Percentiles rank a stretch among this genome's conserved stretches.
Conservation (phyloP, 208 protist species). For the Acanthamoeba royreba region DNA sequence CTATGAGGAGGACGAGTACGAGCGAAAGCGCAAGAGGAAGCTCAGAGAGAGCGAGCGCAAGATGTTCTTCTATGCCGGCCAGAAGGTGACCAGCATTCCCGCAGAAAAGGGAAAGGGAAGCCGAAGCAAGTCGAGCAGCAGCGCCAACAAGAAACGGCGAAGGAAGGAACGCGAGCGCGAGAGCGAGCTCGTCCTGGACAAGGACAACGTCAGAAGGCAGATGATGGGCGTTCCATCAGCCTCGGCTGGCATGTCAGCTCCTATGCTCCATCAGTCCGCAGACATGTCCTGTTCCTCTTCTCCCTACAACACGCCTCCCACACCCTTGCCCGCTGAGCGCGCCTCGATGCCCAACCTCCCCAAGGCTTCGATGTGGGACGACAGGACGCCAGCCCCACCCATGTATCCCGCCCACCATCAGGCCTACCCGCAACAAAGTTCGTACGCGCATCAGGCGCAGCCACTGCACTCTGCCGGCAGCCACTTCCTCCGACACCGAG, state of each 20-base stretch:
- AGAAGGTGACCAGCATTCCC: background rate
- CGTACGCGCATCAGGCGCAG: background rate
- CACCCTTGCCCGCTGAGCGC: background rate
- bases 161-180: background rate
- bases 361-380: background rate
- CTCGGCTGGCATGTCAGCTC: background rate
- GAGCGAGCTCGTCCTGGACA: background rate
- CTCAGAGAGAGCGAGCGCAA: background rate
- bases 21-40: slow-evolving; percentile 8
- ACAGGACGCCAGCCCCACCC: background rate
- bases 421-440: background rate
- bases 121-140: background rate
- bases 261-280: background rate
- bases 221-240: background rate
- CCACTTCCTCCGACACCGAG: background rate
- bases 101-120: background rate
- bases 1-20: slow-evolving; percentile 12
- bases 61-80: slow-evolving; percentile 14
- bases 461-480: background rate
- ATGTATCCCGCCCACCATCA: background rate
- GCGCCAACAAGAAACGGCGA: background rate
- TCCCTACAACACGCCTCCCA: background rate
- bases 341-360: background rate
- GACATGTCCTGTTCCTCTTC: background rate
- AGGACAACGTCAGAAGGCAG: background rate